phyloP scores from a whole-genome alignment of 1,284 basidiomycete species.

The Cerrena zonata region DNA sequence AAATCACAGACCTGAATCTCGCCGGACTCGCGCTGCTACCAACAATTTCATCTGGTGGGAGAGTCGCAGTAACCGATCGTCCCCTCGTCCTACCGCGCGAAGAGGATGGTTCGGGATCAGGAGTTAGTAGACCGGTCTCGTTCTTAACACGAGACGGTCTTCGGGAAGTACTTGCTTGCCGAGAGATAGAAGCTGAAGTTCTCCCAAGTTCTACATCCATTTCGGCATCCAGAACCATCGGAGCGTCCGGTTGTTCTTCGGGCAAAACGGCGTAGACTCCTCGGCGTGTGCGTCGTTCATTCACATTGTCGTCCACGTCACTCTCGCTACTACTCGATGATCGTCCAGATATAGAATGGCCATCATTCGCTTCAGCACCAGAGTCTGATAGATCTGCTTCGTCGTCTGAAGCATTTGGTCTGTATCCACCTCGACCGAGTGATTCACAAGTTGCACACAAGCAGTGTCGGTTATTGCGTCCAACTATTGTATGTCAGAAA shows the following conservation, averaged over 20 bases:
- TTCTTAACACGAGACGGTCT: conserved; percentile 3
- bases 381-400: conserved; percentile 37
- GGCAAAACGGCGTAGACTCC: conserved; percentile 67
- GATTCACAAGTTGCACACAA: conserved; percentile 86
- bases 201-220: conserved; percentile 36
- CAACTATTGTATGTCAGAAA: conserved; percentile 48
- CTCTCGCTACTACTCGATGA: conserved; percentile 6
- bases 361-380: conserved; percentile 35
- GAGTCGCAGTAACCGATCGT: conserved; percentile 11
- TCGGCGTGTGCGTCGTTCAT: conserved; percentile 70
- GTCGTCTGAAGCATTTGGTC: conserved; percentile 48
- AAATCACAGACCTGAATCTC: conserved; percentile 50
- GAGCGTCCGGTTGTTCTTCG: conserved; percentile 48
- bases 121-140: conserved; percentile 29
- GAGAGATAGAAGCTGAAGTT: conserved; percentile 36
- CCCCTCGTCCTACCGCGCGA: conserved; percentile 2
- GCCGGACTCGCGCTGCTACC: conserved; percentile 12
- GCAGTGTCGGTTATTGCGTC: conserved; percentile 79
- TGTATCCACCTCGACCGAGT: conserved; percentile 69
- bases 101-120: conserved; percentile 26
- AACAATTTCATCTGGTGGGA: conserved; percentile 19
- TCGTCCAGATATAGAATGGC: conserved; percentile 16
- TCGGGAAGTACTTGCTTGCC: conserved; percentile 14
- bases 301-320: conserved; percentile 43
- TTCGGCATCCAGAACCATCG: conserved; percentile 47